These are phyloP conservation scores for Neofusicoccum sp. DNA, from an alignment of 2,329 filamentous ascomycete genomes.

Conservation along the genomic window DNA sequence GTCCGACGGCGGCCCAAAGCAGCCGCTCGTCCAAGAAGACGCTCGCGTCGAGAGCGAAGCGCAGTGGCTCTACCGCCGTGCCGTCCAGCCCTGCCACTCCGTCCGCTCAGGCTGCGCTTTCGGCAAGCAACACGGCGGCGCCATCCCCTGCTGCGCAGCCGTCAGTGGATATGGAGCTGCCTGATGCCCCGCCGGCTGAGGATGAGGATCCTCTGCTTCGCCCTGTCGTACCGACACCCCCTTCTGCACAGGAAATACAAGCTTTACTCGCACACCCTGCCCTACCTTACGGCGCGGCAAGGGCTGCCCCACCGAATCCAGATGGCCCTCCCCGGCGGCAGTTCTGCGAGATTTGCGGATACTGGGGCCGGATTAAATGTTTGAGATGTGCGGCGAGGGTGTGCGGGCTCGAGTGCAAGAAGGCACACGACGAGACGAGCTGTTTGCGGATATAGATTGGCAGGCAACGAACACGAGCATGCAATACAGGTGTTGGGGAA, in stretches of 20 bases:
- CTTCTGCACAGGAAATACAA: slow-evolving; percentile 64
- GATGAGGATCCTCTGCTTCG: slow-evolving; percentile 58
- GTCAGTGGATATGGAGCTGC: neutral
- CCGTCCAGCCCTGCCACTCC: slow-evolving; percentile 6
- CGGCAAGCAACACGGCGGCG: slow-evolving; percentile 27
- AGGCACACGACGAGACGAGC: slow-evolving; percentile 71
- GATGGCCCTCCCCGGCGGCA: slow-evolving; percentile 56
- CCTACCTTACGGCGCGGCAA: slow-evolving; percentile 68
- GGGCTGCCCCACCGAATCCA: slow-evolving; percentile 43
- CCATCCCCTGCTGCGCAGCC: neutral
- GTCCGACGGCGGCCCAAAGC: neutral
- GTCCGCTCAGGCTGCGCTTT: slow-evolving; percentile 25
- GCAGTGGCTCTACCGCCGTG: slow-evolving; percentile 1
- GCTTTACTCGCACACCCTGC: slow-evolving; percentile 66
- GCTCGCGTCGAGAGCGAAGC: slow-evolving; percentile 6
- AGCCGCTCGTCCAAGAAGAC: slow-evolving; percentile 12
- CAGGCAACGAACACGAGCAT: neutral
- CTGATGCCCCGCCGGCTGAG: neutral
- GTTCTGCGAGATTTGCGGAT: slow-evolving; percentile 81
- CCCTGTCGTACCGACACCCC: slow-evolving; percentile 60
- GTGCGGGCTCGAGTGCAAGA: slow-evolving; percentile 76
- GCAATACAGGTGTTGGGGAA: neutral
- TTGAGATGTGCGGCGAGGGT: slow-evolving; percentile 76
- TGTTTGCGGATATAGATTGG: slow-evolving; percentile 29
- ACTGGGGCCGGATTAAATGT: slow-evolving; percentile 77